These are phyloP conservation scores for Phytophthora sp. DNA, from an alignment of 352 stramenopile species.

Conservation along the genomic window DNA sequence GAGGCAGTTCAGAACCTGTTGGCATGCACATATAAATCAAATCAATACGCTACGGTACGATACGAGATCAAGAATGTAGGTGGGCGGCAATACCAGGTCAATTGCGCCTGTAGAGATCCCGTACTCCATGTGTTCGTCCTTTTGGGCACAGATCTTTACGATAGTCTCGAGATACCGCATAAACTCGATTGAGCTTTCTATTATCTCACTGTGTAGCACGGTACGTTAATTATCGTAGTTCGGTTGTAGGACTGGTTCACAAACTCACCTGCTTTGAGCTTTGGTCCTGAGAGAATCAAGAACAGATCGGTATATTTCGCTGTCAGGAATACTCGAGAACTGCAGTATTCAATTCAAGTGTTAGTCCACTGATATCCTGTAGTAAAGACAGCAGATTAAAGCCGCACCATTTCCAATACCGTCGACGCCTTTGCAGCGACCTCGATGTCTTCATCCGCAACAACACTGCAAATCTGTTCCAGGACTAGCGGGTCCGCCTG, in stretches of 20 bases:
- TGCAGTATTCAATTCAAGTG: slow-evolving; percentile 6
- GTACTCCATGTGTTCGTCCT: slow-evolving; percentile 66
- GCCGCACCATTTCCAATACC: slow-evolving; percentile 62
- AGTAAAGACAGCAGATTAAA: slow-evolving; percentile 6
- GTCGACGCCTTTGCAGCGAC: slow-evolving; percentile 65
- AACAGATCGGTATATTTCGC: slow-evolving; percentile 50
- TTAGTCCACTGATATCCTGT: not conserved
- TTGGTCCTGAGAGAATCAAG: slow-evolving; percentile 58
- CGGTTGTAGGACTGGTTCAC: too few relatives aligned
- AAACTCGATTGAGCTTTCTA: slow-evolving; percentile 68
- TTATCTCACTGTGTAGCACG: slow-evolving; percentile 47
- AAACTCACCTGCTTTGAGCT: slow-evolving; percentile 54
- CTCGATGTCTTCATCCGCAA: slow-evolving; percentile 77
- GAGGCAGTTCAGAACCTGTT: slow-evolving; percentile 72
- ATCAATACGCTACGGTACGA: too few relatives aligned
- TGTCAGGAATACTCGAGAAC: slow-evolving; percentile 49
- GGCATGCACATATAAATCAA: too few relatives aligned
- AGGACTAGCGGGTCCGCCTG: slow-evolving; percentile 59
- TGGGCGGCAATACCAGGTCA: too few relatives aligned
- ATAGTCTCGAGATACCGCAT: slow-evolving; percentile 83
- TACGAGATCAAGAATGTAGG: too few relatives aligned
- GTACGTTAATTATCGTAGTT: too few relatives aligned
- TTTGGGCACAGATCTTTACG: slow-evolving; percentile 62
- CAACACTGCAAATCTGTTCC: slow-evolving; percentile 55
- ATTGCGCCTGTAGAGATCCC: slow-evolving; percentile 48